These are phyloP conservation scores for Drosera spatulata DNA, from an alignment of 179 eudicot genomes.

Conservation along the genomic window DNA sequence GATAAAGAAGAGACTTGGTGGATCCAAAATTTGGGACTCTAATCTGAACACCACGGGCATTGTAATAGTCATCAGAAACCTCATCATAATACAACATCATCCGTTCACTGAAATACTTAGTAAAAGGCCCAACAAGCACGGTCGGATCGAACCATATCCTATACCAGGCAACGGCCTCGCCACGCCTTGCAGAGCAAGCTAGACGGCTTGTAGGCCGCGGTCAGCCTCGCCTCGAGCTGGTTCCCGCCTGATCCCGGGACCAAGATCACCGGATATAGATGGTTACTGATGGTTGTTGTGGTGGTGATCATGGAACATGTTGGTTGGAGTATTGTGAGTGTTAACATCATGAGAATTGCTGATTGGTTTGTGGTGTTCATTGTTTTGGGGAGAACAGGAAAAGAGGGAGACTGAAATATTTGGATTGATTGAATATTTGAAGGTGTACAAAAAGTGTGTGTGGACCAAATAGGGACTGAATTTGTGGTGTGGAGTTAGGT, in stretches of 20 bases:
- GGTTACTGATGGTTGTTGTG: slow-evolving; percentile 4
- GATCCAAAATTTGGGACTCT: slow-evolving; percentile 64
- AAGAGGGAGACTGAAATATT: too few relatives aligned
- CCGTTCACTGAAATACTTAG: slow-evolving; percentile 60
- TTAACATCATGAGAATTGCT: too few relatives aligned
- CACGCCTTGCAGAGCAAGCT: slow-evolving; percentile 47
- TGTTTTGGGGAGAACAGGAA: too few relatives aligned
- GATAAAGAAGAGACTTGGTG: slow-evolving; percentile 45
- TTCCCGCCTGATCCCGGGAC: slow-evolving; percentile 89
- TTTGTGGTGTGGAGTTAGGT: too few relatives aligned
- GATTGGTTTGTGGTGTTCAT: too few relatives aligned
- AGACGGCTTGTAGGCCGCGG: slow-evolving; percentile 46
- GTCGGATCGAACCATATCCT: slow-evolving; percentile 79
- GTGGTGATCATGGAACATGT: too few relatives aligned
- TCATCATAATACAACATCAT: slow-evolving; percentile 65
- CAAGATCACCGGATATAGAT: slow-evolving; percentile 51
- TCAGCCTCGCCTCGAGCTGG: slow-evolving; percentile 72
- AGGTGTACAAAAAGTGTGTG: too few relatives aligned
- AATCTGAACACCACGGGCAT: slow-evolving; percentile 84
- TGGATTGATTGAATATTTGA: too few relatives aligned
- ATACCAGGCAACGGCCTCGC: slow-evolving; percentile 56
- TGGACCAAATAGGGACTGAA: too few relatives aligned
- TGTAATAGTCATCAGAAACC: slow-evolving; percentile 55
- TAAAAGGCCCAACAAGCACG: slow-evolving; percentile 56
- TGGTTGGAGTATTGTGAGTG: too few relatives aligned